A percentile compares a stretch with the other conserved stretches of the same genome.
Evolutionary conservation across 108 stramenopile genomes (phyloP).

Genomic region (Cyclotella kingstonii): DNA sequence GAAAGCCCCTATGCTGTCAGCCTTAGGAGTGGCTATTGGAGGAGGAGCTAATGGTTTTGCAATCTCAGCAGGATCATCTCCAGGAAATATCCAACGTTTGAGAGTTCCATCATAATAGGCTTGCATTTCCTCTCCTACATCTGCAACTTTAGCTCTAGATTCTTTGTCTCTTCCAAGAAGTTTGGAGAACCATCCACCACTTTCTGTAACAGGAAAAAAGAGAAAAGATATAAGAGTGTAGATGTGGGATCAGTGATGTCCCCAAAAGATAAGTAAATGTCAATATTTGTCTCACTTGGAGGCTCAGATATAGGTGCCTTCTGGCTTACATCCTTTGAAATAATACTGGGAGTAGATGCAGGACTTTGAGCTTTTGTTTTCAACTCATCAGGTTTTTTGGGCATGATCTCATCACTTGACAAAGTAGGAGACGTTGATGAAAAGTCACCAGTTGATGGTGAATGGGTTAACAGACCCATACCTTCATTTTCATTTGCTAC

Average conservation of each 20-base stretch:
- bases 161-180: conserved; percentile 67
- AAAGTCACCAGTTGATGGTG: background rate
- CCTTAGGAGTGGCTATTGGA: conserved; percentile 46
- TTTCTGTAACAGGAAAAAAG: conserved; percentile 18
- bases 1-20: conserved; percentile 18
- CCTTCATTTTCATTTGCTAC: background rate
- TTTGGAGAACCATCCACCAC: conserved; percentile 61
- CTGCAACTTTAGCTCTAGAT: conserved; percentile 62
- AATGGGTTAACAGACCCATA: background rate
- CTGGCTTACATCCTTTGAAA: conserved; percentile 14
- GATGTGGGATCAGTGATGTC: background rate
- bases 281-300: too few species aligned
- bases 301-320: conserved; percentile 43
- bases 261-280: too few species aligned
- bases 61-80: conserved; percentile 70
- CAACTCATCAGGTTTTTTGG: background rate
- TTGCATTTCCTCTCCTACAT: conserved; percentile 68
- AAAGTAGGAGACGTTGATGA: conserved; percentile 35
- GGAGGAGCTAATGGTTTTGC: conserved; percentile 80
- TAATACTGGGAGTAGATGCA: conserved; percentile 21
- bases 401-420: conserved; percentile 6
- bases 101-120: conserved; percentile 72
- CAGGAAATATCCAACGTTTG: conserved; percentile 75
- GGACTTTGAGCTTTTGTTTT: conserved; percentile 8
- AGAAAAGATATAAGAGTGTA: background rate